Evolutionary conservation across 2,329 filamentous ascomycete species (phyloP).

Genomic region (Venturiaceae sp.): DNA sequence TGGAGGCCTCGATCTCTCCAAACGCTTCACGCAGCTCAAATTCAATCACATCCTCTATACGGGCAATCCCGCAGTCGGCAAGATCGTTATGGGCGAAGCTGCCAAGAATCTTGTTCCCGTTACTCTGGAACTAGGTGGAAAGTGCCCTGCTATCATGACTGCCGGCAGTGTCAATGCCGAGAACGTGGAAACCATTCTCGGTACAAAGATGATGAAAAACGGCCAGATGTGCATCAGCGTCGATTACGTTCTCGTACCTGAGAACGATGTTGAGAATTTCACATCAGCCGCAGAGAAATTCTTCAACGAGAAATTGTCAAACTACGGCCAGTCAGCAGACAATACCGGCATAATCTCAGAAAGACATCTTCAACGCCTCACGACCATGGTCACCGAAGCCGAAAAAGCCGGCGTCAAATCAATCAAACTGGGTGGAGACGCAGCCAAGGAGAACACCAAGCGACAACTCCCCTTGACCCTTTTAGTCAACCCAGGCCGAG

Average conservation of each 20-base stretch:
- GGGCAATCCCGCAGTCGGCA: slow-evolving; percentile 25
- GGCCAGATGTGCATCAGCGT: slow-evolving; percentile 7
- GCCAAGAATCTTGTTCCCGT: slow-evolving; percentile 33
- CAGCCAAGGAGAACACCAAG: neutral
- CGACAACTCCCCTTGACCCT: slow-evolving; percentile 6
- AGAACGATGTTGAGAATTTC: slow-evolving; percentile 1
- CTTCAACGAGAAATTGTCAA: slow-evolving; percentile 3
- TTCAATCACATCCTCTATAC: slow-evolving; percentile 28
- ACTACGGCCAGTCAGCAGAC: slow-evolving; percentile 1
- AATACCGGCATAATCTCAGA: slow-evolving; percentile 8
- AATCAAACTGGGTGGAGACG: slow-evolving; percentile 5
- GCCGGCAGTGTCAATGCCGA: slow-evolving; percentile 4
- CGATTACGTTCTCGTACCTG: slow-evolving; percentile 4
- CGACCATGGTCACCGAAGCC: slow-evolving; percentile 2
- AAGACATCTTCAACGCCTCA: slow-evolving; percentile 5
- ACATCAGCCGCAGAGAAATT: slow-evolving; percentile 2
- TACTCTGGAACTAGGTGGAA: slow-evolving; percentile 40
- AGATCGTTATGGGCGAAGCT: slow-evolving; percentile 28
- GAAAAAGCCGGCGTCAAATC: slow-evolving; percentile 7
- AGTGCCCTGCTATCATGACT: slow-evolving; percentile 17
- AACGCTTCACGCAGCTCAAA: slow-evolving; percentile 6
- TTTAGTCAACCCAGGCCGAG: neutral
- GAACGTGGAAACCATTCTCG: slow-evolving; percentile 5
- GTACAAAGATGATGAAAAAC: slow-evolving; percentile 7
- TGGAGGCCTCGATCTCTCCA: slow-evolving; percentile 5